These are phyloP conservation scores for Stemphylium lycopersici DNA, from an alignment of 2,329 filamentous ascomycete species.

Conservation along the genomic window DNA sequence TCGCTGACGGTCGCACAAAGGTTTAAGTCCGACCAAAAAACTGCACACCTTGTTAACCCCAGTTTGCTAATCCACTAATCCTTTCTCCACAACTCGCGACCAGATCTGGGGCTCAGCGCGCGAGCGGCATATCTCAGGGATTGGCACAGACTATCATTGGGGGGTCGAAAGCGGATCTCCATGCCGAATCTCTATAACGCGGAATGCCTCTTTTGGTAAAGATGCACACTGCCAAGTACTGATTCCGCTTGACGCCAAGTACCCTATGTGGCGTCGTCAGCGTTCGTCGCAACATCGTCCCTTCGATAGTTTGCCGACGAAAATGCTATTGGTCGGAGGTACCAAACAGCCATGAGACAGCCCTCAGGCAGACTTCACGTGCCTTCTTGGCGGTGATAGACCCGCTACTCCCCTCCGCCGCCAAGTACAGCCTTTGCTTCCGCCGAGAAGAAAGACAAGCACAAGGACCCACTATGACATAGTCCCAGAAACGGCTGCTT, in stretches of 20 bases:
- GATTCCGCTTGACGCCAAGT: constrained; percentile 19
- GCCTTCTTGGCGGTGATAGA: constrained; percentile 15
- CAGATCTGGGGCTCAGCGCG: background rate
- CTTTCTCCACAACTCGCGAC: background rate
- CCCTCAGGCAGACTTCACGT: constrained; percentile 8
- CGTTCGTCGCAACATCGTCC: constrained; percentile 5
- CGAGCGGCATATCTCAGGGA: background rate
- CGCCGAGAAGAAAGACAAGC: constrained; percentile 26
- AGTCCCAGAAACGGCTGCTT: constrained; percentile 20
- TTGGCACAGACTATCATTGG: background rate
- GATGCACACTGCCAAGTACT: constrained; percentile 19
- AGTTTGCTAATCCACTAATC: background rate
- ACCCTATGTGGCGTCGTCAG: constrained; percentile 4
- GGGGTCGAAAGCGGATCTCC: constrained; percentile 5
- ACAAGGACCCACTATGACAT: constrained; percentile 38
- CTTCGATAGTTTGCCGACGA: background rate
- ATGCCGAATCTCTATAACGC: constrained; percentile 9
- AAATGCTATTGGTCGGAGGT: constrained; percentile 8
- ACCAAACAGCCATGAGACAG: background rate
- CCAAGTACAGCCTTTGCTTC: constrained; percentile 24
- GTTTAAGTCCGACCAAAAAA: background rate
- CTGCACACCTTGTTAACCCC: background rate
- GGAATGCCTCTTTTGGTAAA: constrained; percentile 11
- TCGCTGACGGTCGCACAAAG: background rate
- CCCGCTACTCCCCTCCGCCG: constrained; percentile 19